phyloP scores from a whole-genome alignment of 2,329 filamentous ascomycete genomes.

The Pseudogymnoascus sp. region DNA sequence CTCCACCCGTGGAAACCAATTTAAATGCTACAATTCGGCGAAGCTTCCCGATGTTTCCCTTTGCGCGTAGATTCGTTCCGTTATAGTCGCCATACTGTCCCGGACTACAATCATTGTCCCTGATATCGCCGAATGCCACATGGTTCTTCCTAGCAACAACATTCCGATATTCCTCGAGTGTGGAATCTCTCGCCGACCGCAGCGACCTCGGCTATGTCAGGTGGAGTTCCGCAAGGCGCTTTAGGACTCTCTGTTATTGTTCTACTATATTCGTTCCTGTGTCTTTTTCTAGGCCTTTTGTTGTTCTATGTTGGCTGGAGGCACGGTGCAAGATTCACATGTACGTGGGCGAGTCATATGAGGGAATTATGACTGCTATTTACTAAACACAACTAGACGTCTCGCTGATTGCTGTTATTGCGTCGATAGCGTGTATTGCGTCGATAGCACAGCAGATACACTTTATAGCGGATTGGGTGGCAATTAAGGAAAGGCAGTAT shows the following conservation, averaged over 20 bases:
- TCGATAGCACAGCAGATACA: constrained; percentile 11
- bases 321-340: constrained; percentile 1
- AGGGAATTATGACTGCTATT: not conserved
- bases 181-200: not conserved
- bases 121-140: not conserved
- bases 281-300: not conserved
- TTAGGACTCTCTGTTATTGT: constrained; percentile 3
- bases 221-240: constrained; percentile 5
- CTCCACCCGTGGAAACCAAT: not conserved
- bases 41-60: not conserved
- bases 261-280: constrained; percentile 10
- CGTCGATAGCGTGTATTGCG: not conserved
- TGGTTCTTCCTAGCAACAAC: not conserved
- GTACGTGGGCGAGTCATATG: not conserved
- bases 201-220: not conserved
- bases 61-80: not conserved
- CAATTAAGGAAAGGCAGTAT: not conserved
- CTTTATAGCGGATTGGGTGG: not conserved
- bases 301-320: constrained; percentile 9
- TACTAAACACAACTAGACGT: not conserved
- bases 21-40: not conserved
- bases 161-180: not conserved
- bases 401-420: not conserved
- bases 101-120: not conserved
- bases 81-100: not conserved